phyloP scores from a whole-genome alignment of 495 filamentous ascomycete genomes.

The Penicillium tannophilum region DNA sequence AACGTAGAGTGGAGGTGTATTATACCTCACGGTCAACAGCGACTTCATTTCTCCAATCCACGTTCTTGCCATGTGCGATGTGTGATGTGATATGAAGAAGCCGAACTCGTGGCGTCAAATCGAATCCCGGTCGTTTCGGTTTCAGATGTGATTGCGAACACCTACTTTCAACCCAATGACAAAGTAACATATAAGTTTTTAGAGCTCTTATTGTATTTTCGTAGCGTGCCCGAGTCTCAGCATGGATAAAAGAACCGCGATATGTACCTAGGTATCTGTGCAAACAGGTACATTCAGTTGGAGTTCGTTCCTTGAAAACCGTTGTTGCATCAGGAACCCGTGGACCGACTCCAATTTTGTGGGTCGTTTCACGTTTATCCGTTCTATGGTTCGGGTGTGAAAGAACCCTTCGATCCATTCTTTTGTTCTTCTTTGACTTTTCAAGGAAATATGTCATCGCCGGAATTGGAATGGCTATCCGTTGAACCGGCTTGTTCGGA shows the following conservation, averaged over 20 bases:
- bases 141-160: no score
- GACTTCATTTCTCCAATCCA: not conserved
- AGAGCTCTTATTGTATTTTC: not conserved
- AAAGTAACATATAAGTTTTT: no score
- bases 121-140: not conserved
- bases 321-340: constrained; percentile 1
- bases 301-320: not conserved
- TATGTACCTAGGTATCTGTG: no score
- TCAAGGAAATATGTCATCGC: not conserved
- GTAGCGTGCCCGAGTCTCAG: no score
- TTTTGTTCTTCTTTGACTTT: not conserved
- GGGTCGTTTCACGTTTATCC: not conserved
- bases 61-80: not conserved
- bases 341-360: not conserved
- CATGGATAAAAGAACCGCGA: no score
- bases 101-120: not conserved
- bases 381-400: not conserved
- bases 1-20: not conserved
- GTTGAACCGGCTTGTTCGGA: not conserved
- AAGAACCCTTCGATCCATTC: constrained; percentile 6
- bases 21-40: not conserved
- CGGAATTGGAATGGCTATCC: constrained; percentile 3
- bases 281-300: no score
- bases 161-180: not conserved
- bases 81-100: not conserved